Conservation (phyloP, 2,329 filamentous ascomycete species). For the Proliferodiscus dingleyae region DNA sequence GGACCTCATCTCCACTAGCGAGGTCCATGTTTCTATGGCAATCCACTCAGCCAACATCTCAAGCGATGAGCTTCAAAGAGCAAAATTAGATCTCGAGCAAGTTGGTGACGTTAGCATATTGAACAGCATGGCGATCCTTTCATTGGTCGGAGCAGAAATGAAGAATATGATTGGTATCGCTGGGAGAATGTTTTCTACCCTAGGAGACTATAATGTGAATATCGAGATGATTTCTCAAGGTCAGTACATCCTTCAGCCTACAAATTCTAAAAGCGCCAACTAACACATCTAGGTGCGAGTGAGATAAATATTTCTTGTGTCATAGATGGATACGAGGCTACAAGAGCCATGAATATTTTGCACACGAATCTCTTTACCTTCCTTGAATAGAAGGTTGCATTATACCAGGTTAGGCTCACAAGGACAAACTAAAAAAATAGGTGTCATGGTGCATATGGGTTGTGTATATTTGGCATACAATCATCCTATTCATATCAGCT, state of each 20-base stretch:
- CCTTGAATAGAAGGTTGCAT: slow-evolving; percentile 50
- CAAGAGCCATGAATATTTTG: slow-evolving; percentile 89
- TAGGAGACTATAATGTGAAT: slow-evolving; percentile 91
- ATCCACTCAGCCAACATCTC: slow-evolving; percentile 73
- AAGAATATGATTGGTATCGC: slow-evolving; percentile 96
- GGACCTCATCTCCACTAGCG: slow-evolving; percentile 91
- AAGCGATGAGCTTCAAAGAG: slow-evolving; percentile 59
- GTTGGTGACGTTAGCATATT: slow-evolving; percentile 90
- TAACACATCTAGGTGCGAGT: slow-evolving; percentile 65
- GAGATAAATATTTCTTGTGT: slow-evolving; percentile 99
- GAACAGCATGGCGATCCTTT: slow-evolving; percentile 90
- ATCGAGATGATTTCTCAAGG: slow-evolving; percentile 99
- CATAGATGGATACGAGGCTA: slow-evolving; percentile 85
- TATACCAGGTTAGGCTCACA: background rate
- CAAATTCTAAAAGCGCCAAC: slow-evolving; percentile 3
- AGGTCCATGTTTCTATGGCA: slow-evolving; percentile 97
- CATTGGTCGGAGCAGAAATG: slow-evolving; percentile 90
- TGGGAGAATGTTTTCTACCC: slow-evolving; percentile 88
- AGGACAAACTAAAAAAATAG: background rate
- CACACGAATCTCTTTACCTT: slow-evolving; percentile 98
- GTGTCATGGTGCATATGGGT: background rate
- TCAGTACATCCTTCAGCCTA: slow-evolving; percentile 35
- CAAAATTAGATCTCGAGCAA: slow-evolving; percentile 67
- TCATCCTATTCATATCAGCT: background rate
- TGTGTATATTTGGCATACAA: background rate